Conservation (phyloP, 148 eudicot species). For the Drosera capensis region DNA sequence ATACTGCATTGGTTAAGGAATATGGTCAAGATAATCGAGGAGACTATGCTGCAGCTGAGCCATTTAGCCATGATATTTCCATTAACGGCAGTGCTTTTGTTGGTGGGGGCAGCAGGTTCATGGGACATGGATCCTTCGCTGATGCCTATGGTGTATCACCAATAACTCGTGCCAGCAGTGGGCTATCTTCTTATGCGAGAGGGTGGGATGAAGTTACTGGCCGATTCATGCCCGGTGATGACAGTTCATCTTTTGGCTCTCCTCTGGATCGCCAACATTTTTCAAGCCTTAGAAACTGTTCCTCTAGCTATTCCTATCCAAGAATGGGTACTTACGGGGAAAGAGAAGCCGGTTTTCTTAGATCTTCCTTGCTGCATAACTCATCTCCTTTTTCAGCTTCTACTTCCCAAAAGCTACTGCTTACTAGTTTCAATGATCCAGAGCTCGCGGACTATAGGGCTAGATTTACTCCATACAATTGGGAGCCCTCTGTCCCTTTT, state of each 20-base stretch:
- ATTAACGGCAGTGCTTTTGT: constrained; percentile 9
- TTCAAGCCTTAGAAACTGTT: constrained; percentile 19
- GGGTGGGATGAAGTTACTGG: constrained; percentile 20
- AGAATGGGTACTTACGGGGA: constrained; percentile 15
- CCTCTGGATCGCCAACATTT: constrained; percentile 9
- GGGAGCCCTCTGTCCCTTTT: constrained; percentile 89
- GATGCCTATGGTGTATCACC: constrained; percentile 12
- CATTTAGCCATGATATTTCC: constrained; percentile 8
- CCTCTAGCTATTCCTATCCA: constrained; percentile 19
- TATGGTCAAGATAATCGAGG: constrained; percentile 16
- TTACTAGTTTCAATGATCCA: constrained; percentile 16
- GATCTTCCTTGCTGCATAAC: constrained; percentile 22
- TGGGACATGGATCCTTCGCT: constrained; percentile 10
- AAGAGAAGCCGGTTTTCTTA: constrained; percentile 13
- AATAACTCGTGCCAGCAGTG: constrained; percentile 7
- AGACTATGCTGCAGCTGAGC: constrained; percentile 15
- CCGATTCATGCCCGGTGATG: constrained; percentile 18
- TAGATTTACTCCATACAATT: constrained; percentile 31
- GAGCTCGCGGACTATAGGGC: constrained; percentile 14
- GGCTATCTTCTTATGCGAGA: constrained; percentile 14
- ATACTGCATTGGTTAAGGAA: constrained; percentile 14
- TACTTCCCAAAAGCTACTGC: constrained; percentile 16
- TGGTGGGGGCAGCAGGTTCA: constrained; percentile 8
- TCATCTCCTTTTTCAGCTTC: constrained; percentile 24
- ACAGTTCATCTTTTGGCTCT: constrained; percentile 8